phyloP scores from a whole-genome alignment of 106 monocot genomes.

The Dendrobium catenatum region DNA sequence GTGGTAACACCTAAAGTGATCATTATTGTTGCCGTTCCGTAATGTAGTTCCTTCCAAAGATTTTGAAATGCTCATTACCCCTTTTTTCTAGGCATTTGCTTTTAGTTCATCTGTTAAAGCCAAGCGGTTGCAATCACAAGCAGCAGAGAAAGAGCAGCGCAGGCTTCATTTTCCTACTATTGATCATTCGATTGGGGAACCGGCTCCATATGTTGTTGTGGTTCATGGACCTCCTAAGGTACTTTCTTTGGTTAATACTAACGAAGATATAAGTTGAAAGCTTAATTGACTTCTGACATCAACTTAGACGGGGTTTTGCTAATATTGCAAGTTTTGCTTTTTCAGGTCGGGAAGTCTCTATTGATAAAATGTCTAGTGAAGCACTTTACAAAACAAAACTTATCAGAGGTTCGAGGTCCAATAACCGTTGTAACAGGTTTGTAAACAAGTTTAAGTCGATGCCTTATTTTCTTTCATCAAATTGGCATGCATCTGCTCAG shows the following conservation, averaged over 20 bases:
- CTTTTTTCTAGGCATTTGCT: conserved; percentile 71
- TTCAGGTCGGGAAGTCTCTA: conserved; percentile 92
- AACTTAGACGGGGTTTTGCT: neutral
- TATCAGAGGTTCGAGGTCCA: conserved; percentile 90
- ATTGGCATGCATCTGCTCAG: neutral
- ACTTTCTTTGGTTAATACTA: neutral
- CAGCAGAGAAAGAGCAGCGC: conserved; percentile 80
- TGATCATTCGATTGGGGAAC: conserved; percentile 77
- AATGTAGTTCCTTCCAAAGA: neutral
- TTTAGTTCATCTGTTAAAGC: conserved; percentile 80
- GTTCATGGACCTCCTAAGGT: conserved; percentile 97
- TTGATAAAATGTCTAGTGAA: conserved; percentile 88
- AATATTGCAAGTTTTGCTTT: conserved; percentile 1
- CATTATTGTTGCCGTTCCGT: neutral
- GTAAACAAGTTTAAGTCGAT: neutral
- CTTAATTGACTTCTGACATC: neutral
- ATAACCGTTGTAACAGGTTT: conserved; percentile 93
- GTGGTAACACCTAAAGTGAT: neutral
- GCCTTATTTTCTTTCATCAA: neutral
- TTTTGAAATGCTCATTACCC: neutral
- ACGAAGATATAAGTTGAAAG: neutral
- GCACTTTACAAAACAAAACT: conserved; percentile 90
- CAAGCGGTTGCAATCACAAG: conserved; percentile 65
- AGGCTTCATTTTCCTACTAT: conserved; percentile 79
- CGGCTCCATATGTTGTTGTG: conserved; percentile 78